Base-by-base conservation (phyloP, 2,329 filamentous ascomycete genomes). In the Hortaea sp. region DNA sequence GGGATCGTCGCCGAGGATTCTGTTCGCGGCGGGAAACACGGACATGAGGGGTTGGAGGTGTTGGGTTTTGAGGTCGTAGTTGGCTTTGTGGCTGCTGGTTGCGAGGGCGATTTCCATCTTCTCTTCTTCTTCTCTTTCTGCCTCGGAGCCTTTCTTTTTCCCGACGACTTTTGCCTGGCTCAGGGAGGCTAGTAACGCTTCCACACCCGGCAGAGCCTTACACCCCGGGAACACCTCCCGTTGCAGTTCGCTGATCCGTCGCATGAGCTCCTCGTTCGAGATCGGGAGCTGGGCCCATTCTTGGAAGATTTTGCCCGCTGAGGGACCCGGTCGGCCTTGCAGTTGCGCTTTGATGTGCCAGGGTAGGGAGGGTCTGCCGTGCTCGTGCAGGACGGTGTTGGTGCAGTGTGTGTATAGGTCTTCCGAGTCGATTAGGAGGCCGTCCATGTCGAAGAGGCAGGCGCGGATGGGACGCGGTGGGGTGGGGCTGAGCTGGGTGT, bases 371-470 rank as follows among this genome's bases (percentile, higher is more conserved):
- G 86, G 84, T 42, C 79, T 80, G 58, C 75, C 77, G 66, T 92
- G 87, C 61, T 84, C 81, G 47, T 75, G 73, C 35, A 98, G 81
- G 34, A 97, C 77, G 27, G 79, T 73, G 69, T 98, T 95, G 50
- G 88, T 84, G 67, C 85, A 84, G 28, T 78, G 64, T 0, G 88
- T 92, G 73, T 97, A 97, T 48, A 80, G 72, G 62, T 97, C 92
- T 72, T 97, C 92, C 31, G 86, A 88, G 68, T 97, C 82, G 63
- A 98, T 85, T 13, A 98, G 79, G 32, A 98, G 82, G 50, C 92
- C 92, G 67, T 98, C 92, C 89, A 97, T 95, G 73, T 98, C 92
- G 66, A 98, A 97, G 54, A 98, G 82, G 67, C 89, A 95, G 56
- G 90, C 92, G 57, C 88, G 79, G 49, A 97, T 76, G 41, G 84